Conservation (phyloP, 2,329 filamentous ascomycete genomes). For the Coniochaeta sp. region DNA sequence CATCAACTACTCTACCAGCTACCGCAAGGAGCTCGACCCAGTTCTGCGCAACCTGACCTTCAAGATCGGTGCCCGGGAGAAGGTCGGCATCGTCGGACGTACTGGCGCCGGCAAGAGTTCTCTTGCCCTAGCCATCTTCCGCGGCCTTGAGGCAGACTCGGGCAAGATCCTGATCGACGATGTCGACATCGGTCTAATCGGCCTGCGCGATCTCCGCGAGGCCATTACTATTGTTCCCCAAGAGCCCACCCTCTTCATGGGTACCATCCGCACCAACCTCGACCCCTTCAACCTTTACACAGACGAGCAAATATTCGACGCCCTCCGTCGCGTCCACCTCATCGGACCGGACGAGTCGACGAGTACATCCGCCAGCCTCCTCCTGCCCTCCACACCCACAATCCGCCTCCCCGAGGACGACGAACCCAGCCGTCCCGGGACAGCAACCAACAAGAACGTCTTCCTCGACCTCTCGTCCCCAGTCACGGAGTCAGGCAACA, state of each 20-base stretch:
- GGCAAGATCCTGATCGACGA: conserved; percentile 28
- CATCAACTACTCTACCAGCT: conserved; percentile 18
- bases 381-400: conserved; percentile 22
- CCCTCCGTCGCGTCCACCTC: conserved; percentile 2
- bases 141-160: conserved; percentile 78
- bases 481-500: conserved; percentile 46
- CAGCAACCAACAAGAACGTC: conserved; percentile 82
- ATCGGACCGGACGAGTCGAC: conserved; percentile 11
- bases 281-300: conserved; percentile 44
- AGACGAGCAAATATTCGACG: not conserved
- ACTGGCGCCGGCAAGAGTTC: conserved; percentile 65
- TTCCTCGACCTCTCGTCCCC: conserved; percentile 63
- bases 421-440: conserved; percentile 18
- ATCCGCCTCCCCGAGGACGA: conserved; percentile 5
- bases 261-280: conserved; percentile 45
- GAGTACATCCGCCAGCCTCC: conserved; percentile 12
- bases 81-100: conserved; percentile 59
- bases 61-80: conserved; percentile 43
- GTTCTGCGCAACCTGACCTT: conserved; percentile 21
- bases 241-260: conserved; percentile 28
- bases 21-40: conserved; percentile 35
- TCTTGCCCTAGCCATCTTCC: conserved; percentile 85
- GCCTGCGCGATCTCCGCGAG: conserved; percentile 24
- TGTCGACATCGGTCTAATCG: conserved; percentile 24
- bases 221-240: conserved; percentile 32